Percentiles rank a stretch among this genome's conserved stretches.
Conservation (phyloP, 306 rosid species). For the Vigna nakashimae region DNA sequence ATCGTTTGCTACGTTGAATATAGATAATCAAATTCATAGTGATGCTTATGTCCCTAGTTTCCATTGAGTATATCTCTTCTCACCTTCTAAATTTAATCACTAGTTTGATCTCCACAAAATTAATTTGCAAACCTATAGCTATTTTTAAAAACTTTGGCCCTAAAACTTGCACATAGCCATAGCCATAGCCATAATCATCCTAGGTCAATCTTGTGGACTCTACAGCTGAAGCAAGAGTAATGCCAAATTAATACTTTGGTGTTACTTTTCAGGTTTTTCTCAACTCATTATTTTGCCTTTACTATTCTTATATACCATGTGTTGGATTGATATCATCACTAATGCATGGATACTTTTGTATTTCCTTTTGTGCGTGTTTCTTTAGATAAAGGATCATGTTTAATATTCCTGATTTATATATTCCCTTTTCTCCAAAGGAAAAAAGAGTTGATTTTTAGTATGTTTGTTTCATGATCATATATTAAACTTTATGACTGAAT, state of each 20-base stretch:
- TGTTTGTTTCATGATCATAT: slow-evolving; percentile 2
- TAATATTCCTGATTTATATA: not conserved
- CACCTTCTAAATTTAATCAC: not conserved
- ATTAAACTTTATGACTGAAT: not conserved
- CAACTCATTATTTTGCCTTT: not conserved
- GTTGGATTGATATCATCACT: not conserved
- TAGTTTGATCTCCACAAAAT: slow-evolving; percentile 8
- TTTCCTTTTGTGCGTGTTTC: not conserved
- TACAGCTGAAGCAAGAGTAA: slow-evolving; percentile 4
- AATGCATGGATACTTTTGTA: not conserved
- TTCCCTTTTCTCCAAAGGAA: not conserved
- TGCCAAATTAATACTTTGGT: slow-evolving; percentile 31
- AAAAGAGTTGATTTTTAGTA: slow-evolving; percentile 9
- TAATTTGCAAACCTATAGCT: slow-evolving; percentile 1
- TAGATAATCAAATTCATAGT: slow-evolving; percentile 10
- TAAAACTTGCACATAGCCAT: slow-evolving; percentile 11
- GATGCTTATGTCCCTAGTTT: not conserved
- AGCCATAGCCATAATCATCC: slow-evolving; percentile 13
- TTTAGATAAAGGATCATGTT: not conserved
- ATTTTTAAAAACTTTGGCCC: not conserved
- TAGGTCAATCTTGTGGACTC: slow-evolving; percentile 5
- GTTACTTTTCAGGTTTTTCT: slow-evolving; percentile 23
- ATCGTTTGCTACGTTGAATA: not conserved
- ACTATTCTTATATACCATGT: not conserved
- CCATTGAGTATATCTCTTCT: not conserved